Evolutionary conservation across 225 moss, liverwort and hornwort species (phyloP).

Genomic region (Asterella californica): DNA sequence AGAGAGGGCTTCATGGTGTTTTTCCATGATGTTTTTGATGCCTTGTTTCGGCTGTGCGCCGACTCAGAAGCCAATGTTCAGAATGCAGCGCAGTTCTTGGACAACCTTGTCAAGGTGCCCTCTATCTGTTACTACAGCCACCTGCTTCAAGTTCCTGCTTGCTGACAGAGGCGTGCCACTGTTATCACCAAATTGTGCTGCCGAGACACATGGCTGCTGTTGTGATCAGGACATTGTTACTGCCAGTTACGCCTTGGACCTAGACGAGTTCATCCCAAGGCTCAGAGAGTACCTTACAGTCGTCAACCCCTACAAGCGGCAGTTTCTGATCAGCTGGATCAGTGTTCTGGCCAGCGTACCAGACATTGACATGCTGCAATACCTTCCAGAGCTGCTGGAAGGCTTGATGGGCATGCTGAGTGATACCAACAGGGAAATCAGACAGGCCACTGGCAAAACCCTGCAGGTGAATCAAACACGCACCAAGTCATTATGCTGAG

Average conservation of each 20-base stretch:
- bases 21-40: conserved; percentile 91
- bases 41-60: conserved; percentile 81
- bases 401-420: too few relatives aligned
- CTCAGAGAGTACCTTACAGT: conserved; percentile 89
- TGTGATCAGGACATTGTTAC: conserved; percentile 85
- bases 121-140: background rate
- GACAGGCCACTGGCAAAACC: too few relatives aligned
- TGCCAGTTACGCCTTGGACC: conserved; percentile 87
- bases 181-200: too few relatives aligned
- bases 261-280: conserved; percentile 88
- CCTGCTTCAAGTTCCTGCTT: too few relatives aligned
- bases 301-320: conserved; percentile 79
- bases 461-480: too few relatives aligned
- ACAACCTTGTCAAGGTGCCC: conserved; percentile 73
- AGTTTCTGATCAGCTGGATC: conserved; percentile 94
- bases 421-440: too few relatives aligned
- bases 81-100: conserved; percentile 82
- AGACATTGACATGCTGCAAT: conserved; percentile 94
- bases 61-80: conserved; percentile 87
- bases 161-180: too few relatives aligned
- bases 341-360: conserved; percentile 92
- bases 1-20: conserved; percentile 79
- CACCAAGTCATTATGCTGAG: too few relatives aligned
- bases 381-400: conserved; percentile 89
- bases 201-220: conserved; percentile 5